Percentiles rank a stretch among this genome's conserved stretches.
Evolutionary conservation across 2,329 filamentous ascomycete species (phyloP).

Genomic region (Aspergillus versicolor): DNA sequence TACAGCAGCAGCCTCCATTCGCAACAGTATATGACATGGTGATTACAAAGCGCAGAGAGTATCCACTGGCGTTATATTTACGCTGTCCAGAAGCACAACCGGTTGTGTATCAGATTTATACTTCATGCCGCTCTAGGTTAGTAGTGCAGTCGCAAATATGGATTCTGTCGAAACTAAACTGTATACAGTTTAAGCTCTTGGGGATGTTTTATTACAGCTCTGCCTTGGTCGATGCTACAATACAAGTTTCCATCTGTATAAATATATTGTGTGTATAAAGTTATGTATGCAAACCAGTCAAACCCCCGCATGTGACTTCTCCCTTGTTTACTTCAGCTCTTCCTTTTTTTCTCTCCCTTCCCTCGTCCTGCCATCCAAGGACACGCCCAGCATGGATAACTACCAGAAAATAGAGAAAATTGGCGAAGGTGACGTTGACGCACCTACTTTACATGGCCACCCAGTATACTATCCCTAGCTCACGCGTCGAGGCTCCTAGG

Average conservation of each 20-base stretch:
- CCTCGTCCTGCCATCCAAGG: background rate
- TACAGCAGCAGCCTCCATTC: rapidly evolving
- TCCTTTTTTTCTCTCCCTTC: background rate
- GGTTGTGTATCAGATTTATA: too few relatives aligned
- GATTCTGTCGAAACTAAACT: too few relatives aligned
- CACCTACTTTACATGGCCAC: background rate
- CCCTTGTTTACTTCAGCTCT: background rate
- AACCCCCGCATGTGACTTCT: background rate
- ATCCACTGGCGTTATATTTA: too few relatives aligned
- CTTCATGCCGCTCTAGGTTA: too few relatives aligned
- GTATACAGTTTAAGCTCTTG: too few relatives aligned
- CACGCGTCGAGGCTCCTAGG: slow-evolving; percentile 51
- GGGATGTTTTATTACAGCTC: too few relatives aligned
- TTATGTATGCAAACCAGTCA: background rate
- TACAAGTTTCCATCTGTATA: too few relatives aligned
- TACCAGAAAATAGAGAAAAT: slow-evolving; percentile 97
- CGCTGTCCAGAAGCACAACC: too few relatives aligned
- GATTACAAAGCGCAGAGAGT: rapidly evolving
- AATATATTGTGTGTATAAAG: background rate
- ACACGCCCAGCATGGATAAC: slow-evolving; percentile 71
- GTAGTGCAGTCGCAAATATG: too few relatives aligned
- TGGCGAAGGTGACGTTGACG: slow-evolving; percentile 70
- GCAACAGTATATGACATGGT: too few relatives aligned
- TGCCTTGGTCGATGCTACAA: too few relatives aligned
- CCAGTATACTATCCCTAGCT: background rate